phyloP scores from a whole-genome alignment of 2,329 filamentous ascomycete species.

The Diaporthe australafricana region DNA sequence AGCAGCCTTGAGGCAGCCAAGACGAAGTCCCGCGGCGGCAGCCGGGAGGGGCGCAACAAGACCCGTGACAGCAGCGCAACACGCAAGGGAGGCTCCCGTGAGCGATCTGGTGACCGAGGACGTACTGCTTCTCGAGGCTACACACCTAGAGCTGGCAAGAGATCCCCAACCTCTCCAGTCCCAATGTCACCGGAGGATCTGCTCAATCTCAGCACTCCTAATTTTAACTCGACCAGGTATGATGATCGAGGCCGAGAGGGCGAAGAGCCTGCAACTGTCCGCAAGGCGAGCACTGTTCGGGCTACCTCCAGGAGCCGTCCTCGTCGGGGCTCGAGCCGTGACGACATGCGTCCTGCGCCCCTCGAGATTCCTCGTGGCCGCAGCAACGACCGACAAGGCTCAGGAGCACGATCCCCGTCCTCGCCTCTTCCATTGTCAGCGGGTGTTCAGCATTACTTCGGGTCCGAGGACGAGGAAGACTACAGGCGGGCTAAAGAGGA shows the following conservation, averaged over 20 bases:
- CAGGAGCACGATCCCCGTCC: conserved; percentile 77
- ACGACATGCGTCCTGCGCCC: conserved; percentile 56
- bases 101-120: conserved; percentile 77
- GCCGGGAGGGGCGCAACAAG: conserved; percentile 58
- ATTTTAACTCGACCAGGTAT: conserved; percentile 43
- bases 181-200: conserved; percentile 95
- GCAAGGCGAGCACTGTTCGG: conserved; percentile 53
- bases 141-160: conserved; percentile 77
- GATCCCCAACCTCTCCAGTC: conserved; percentile 90
- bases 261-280: conserved; percentile 57
- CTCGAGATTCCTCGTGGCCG: conserved; percentile 69
- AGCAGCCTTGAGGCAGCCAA: conserved; percentile 85
- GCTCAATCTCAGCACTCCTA: conserved; percentile 68
- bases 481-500: conserved; percentile 64
- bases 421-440: conserved; percentile 83
- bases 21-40: conserved; percentile 66
- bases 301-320: conserved; percentile 45
- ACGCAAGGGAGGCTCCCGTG: conserved; percentile 63
- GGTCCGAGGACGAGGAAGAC: conserved; percentile 75
- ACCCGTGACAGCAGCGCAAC: conserved; percentile 62
- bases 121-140: conserved; percentile 73
- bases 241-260: conserved; percentile 43
- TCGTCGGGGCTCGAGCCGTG: conserved; percentile 61
- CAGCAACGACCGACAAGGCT: conserved; percentile 69
- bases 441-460: conserved; percentile 60